phyloP scores from a whole-genome alignment of 768 basidiomycete species.

The Boletus vinaceobasis region DNA sequence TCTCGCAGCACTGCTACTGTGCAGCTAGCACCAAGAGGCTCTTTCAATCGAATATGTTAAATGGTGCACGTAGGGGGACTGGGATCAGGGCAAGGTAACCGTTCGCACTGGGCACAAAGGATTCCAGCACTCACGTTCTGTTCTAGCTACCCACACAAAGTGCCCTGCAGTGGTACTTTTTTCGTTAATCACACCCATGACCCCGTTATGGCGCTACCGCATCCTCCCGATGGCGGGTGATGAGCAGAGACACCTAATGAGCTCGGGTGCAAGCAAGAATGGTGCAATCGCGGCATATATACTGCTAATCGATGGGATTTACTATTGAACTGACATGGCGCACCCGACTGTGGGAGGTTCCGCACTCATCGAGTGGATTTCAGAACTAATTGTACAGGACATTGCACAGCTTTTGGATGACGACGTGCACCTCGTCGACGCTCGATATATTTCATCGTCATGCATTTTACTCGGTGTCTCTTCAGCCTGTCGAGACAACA shows the following conservation, averaged over 20 bases:
- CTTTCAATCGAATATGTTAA: background rate
- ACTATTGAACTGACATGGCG: background rate
- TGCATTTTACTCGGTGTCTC: background rate
- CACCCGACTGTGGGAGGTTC: background rate
- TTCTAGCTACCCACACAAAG: background rate
- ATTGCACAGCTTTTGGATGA: slow-evolving; percentile 25
- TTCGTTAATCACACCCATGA: background rate
- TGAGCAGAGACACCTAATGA: slow-evolving; percentile 7
- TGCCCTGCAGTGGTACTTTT: background rate
- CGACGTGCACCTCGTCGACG: background rate
- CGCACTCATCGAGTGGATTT: slow-evolving; percentile 5
- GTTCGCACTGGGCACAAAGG: slow-evolving; percentile 6
- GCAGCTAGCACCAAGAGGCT: background rate
- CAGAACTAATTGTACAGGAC: slow-evolving; percentile 7
- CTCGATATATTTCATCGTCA: background rate
- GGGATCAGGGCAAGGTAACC: slow-evolving; percentile 28
- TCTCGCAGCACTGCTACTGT: background rate
- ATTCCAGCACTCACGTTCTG: slow-evolving; percentile 8
- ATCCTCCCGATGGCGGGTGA: slow-evolving; percentile 21
- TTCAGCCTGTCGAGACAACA: background rate
- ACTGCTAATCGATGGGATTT: slow-evolving; percentile 9
- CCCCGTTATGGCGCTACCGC: slow-evolving; percentile 6
- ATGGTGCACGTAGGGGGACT: background rate
- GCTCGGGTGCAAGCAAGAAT: slow-evolving; percentile 3
- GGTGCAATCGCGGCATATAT: slow-evolving; percentile 13